Base-by-base conservation (phyloP, 1,284 basidiomycete genomes). In the Puccinia polysora region DNA sequence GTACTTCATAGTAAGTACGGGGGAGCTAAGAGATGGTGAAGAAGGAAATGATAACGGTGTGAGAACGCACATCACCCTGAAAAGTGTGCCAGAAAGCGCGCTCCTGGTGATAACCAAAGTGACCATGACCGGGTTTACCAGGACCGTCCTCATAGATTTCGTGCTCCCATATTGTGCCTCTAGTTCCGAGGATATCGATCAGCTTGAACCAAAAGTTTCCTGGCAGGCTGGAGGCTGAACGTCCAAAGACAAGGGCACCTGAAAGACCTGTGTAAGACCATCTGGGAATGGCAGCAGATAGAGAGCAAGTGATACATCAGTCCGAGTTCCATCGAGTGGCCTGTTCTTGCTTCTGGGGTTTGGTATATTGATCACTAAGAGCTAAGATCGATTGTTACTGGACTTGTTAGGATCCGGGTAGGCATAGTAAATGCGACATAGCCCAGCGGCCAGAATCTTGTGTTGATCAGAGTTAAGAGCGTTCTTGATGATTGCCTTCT, bases 1-100 rank as follows among this genome's bases (percentile, higher is more conserved):
- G 38, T n/a, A 34, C 18, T 32, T 18, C 18, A 34, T 63, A 2
- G 49, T 32, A 72, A 55, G 8, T 3, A 49, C 25, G 68, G 40
- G 38, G n/a, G 49, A 74, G 65, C 43, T 47, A 36, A 45, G 59
- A 45, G 53, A 52, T n/a, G n/a, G n/a, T n/a, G 20, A 52, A 52
- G 20, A 52, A 12, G 8, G 15, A 25, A 55, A 36, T 10, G 30
- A 47, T 62, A 23, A 30, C 10, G 18, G 30, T 10, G n/a, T 30
- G 7, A 12, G 15, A 4, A 85, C 91, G 81, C 78, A 95, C 91
- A 82, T 97, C 93, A 67, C 91, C 89, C 14, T 88, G 84, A 80
- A 97, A 97, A 1, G 91, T 88, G 81, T 97, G 91, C 79, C 97
- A 97, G 84, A 89, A 96, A 1, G 89, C 85, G 75, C 93, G 84